Percentiles rank a stretch among this genome's conserved stretches.
These are phyloP conservation scores for Akanthomyces uredinophilus DNA, from an alignment of 2,329 filamentous ascomycete genomes.

Conservation along the genomic window DNA sequence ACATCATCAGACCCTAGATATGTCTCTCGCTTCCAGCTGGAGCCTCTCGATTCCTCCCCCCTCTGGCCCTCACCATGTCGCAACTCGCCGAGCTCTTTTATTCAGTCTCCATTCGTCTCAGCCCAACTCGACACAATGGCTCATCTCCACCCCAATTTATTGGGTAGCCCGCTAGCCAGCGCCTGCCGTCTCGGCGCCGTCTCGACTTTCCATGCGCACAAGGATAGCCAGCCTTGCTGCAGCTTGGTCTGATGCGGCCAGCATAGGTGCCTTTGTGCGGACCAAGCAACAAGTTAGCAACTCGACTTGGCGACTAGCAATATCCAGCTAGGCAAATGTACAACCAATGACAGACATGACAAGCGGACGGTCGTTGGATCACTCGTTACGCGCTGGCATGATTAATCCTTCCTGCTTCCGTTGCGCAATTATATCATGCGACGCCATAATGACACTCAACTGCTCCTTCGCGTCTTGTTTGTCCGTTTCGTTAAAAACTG, in stretches of 20 bases:
- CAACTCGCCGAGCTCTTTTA: background rate
- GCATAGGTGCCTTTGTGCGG: background rate
- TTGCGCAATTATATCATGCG: background rate
- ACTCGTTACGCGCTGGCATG: background rate
- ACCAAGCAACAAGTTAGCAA: no score
- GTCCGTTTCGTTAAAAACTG: background rate
- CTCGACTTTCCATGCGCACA: background rate
- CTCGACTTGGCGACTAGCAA: background rate
- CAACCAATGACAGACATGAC: background rate
- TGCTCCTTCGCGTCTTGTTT: background rate
- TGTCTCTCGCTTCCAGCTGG: background rate
- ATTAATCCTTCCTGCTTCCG: background rate
- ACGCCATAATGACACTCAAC: background rate
- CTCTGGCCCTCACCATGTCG: background rate
- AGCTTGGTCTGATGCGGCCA: background rate
- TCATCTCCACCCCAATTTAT: background rate
- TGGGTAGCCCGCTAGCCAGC: background rate
- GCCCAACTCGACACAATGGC: constrained; percentile 1
- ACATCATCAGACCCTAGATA: constrained; percentile 12
- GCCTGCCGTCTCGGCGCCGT: background rate
- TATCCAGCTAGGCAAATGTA: background rate
- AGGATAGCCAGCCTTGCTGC: background rate
- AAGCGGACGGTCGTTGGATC: background rate
- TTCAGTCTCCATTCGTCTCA: background rate
- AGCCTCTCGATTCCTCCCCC: background rate